phyloP scores from a whole-genome alignment of 805 yeast species.

The Tanozyma kutaoensis region DNA sequence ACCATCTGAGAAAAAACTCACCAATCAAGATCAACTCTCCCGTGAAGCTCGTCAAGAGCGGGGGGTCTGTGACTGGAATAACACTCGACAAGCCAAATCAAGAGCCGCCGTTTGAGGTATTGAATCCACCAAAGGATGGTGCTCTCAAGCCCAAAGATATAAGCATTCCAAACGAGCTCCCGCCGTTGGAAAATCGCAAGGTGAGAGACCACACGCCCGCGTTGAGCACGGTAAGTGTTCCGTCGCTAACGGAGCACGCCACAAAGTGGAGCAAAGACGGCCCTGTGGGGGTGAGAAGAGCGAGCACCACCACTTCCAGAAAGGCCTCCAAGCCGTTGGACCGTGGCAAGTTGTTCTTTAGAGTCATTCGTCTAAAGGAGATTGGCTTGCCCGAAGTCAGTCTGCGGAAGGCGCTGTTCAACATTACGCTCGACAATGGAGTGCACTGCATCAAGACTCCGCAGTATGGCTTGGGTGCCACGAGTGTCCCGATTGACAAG shows the following conservation, averaged over 20 bases:
- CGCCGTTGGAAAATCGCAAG: no score
- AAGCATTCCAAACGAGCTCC: no score
- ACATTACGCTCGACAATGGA: constrained; percentile 63
- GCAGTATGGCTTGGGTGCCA: constrained; percentile 23
- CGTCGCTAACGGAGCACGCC: no score
- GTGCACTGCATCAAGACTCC: constrained; percentile 65
- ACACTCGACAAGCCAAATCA: constrained; percentile 4
- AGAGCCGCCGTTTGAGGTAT: constrained; percentile 4
- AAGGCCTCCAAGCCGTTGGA: constrained; percentile 16
- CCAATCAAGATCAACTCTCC: constrained; percentile 28
- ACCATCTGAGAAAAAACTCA: background rate
- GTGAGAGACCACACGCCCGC: no score
- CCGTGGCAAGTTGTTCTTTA: constrained; percentile 43
- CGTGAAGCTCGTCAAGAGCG: constrained; percentile 16
- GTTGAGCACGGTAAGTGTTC: no score
- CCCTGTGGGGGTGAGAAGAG: no score
- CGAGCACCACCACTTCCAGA: no score
- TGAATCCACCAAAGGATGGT: no score
- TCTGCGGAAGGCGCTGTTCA: constrained; percentile 33
- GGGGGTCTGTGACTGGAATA: constrained; percentile 14
- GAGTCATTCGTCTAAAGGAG: constrained; percentile 31
- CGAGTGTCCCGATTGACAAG: constrained; percentile 35
- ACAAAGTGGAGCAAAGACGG: no score
- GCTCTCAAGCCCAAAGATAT: no score
- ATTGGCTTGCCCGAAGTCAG: constrained; percentile 34